Percentiles rank a stretch among this genome's conserved stretches.
Conservation (phyloP, 495 filamentous ascomycete genomes). For the Penicillium subrubescens region DNA sequence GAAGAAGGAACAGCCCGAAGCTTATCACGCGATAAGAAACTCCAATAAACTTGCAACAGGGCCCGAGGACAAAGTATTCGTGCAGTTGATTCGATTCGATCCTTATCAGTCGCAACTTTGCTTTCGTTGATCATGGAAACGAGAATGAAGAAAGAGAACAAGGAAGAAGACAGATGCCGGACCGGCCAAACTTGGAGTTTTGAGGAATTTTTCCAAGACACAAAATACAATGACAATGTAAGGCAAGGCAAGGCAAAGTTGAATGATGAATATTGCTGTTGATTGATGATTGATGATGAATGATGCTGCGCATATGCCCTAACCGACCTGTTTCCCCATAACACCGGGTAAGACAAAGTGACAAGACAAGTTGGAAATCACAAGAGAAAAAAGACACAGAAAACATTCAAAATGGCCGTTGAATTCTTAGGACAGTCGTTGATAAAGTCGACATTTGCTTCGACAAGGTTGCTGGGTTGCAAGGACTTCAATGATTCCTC, state of each 20-base stretch:
- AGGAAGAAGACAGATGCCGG: background rate
- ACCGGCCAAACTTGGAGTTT: background rate
- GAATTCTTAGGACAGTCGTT: constrained; percentile 10
- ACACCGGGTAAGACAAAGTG: constrained; percentile 21
- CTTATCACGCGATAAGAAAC: constrained; percentile 15
- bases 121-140: background rate
- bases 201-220: background rate
- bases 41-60: constrained; percentile 21
- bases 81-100: background rate
- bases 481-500: constrained; percentile 1
- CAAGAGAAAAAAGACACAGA: constrained; percentile 19
- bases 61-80: background rate
- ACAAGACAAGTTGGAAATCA: constrained; percentile 25
- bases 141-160: background rate
- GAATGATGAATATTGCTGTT: constrained; percentile 3
- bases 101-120: background rate
- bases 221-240: background rate
- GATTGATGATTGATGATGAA: constrained; percentile 11
- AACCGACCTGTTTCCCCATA: constrained; percentile 2
- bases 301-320: constrained; percentile 18
- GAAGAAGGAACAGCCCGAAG: background rate
- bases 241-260: background rate
- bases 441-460: constrained; percentile 6
- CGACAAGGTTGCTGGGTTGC: constrained; percentile 3
- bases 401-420: constrained; percentile 15